Evolutionary conservation across 208 protist genomes (phyloP).

Genomic region (Entamoeba histolytica): DNA sequence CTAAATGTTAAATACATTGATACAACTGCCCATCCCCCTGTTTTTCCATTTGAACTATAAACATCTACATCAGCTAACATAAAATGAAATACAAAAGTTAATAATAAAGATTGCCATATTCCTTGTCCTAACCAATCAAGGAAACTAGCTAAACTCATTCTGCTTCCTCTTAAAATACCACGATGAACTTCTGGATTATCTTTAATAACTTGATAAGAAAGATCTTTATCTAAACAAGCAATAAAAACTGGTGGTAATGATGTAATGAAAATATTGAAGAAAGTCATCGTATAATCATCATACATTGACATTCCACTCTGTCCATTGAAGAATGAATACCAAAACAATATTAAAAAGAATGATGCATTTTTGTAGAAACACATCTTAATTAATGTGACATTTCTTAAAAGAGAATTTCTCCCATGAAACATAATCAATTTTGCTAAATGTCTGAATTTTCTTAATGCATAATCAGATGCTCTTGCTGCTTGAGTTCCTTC

Average conservation of each 20-base stretch:
- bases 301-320: background rate
- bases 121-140: background rate
- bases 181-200: background rate
- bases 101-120: background rate
- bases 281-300: background rate
- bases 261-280: background rate
- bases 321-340: background rate
- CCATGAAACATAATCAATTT: slow-evolving; percentile 21
- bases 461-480: slow-evolving; percentile 17
- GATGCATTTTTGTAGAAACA: background rate
- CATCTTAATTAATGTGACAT: background rate
- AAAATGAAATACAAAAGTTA: background rate
- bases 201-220: background rate
- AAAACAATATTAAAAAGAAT: background rate
- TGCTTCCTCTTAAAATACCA: background rate
- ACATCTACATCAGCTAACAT: background rate
- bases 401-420: background rate
- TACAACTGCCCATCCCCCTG: background rate
- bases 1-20: background rate
- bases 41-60: background rate
- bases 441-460: slow-evolving; percentile 12
- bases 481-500: slow-evolving; percentile 20
- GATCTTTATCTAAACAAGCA: background rate
- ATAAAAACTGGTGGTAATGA: background rate
- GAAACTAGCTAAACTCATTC: background rate